Base-by-base conservation (phyloP, 345 rosid genomes). In the Heritiera fomes region DNA sequence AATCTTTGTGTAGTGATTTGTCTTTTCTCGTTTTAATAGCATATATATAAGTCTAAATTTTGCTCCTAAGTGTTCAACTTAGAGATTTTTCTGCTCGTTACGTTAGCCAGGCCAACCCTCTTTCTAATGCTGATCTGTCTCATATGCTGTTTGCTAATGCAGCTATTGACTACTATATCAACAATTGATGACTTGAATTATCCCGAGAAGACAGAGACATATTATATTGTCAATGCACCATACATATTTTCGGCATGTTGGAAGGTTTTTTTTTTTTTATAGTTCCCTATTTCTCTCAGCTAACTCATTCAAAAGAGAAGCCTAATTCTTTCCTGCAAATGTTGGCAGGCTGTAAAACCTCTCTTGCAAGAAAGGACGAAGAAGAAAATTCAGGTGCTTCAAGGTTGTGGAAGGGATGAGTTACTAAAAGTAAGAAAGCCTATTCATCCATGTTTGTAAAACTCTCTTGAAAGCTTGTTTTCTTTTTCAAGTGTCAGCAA, bases 151-250 rank as follows among this genome's bases (percentile, higher is more conserved):
- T 49, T 80, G 49, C 68, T 75, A 66, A 75, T 77, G 91, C 95
- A 97, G 99, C 78, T 94, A 76, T 38, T 94, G 91, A 93, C 97
- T 64, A 86, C 80, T 14, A 92, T 94, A 79, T 81, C 98, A 43
- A 91, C 94, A 40, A 85, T 94, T 30, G 99, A 94, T 80, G 99
- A 97, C 87, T 84, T 91, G 84, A 94, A 97, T 78, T 97, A 94
- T 81, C 99, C 98, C 7, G 99, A 97, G 91, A 97, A 90, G 92
- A 90, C 98, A 0, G 90, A 88, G 63, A 89, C 97, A 7, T 97
- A 97, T 82, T 97, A 89, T 78, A 87, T 94, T 46, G 99, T 94
- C 75, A 97, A 97, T 76, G 97, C 85, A 34, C 98, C 99, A 2
- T 91, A 87, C 67, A 88, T 97, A 83, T 97, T 97, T 81, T 92